Evolutionary conservation across 2,329 filamentous ascomycete species (phyloP), one percentile per base, ranked within the genome.

Genomic region (Aureobasidium sp.): DNA sequence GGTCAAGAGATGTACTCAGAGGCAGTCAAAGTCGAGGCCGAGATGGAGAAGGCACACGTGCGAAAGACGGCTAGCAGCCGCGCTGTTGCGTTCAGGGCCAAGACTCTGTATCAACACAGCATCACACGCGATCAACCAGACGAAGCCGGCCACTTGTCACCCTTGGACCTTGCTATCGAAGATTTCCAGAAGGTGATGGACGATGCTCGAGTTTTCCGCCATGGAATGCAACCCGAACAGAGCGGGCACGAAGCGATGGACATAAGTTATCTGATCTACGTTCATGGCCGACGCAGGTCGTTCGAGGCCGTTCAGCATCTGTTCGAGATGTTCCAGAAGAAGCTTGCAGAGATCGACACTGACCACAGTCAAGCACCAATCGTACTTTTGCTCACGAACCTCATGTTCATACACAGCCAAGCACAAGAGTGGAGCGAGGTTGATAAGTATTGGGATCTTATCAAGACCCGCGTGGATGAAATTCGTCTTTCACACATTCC

Each of bases 401-500:
- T 93, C 61, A 92, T 96, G 87, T 75, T 79, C 23, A 79, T 84
- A 0, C 81, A 88, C 67, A 74, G 84, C 45, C 75, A 78, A 55
- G 80, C 85, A 19, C 73, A 77, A 40, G 78, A 85, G 23, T 81
- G 84, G 65, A 75, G 80, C 5, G 78, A 82, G 55, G 84, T 93
- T 21, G 79, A 83, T 63, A 72, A 80, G 47, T 84, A 83, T 54
- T 96, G 90, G 90, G 65, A 80, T 1, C 71, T 85, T 27, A 80
- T 84, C 2, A 79, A 87, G 60, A 66, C 76, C 5, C 78, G 79
- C 62, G 82, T 81, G 1, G 74, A 78, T 58, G 72, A 75, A 38
- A 49, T 67, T 21, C 60, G 47, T 23, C 15, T 27, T 15, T 25
- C n/a, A 17, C 47, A 55, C 27, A 9, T 45, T 13, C 21, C 27